Conservation (phyloP, 257 asterid genomes). For the Solanum chilense region DNA sequence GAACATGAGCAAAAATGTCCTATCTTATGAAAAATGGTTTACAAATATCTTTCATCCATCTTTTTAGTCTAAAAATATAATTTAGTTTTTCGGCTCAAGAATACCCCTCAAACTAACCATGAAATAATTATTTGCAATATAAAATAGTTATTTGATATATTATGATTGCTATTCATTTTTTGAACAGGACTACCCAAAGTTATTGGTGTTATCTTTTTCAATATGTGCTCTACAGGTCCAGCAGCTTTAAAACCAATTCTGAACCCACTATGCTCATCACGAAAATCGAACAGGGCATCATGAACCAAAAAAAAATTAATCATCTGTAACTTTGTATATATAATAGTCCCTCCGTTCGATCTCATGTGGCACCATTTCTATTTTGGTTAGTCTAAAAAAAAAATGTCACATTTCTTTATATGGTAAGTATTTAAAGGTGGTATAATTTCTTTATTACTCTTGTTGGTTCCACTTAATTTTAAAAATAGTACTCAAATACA, state of each 20-base stretch:
- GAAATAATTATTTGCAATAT: no score
- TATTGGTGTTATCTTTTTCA: neutral
- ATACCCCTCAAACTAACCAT: no score
- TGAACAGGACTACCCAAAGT: neutral
- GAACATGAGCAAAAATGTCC: neutral
- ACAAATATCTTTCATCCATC: neutral
- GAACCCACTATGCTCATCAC: neutral
- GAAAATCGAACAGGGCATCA: neutral
- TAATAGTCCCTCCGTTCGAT: no score
- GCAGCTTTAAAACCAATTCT: neutral
- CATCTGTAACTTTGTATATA: no score
- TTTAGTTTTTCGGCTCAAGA: neutral
- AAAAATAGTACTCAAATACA: no score
- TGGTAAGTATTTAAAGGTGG: no score
- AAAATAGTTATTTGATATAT: neutral
- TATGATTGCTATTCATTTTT: neutral
- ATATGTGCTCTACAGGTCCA: neutral
- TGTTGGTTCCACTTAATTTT: no score
- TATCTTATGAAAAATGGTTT: neutral
- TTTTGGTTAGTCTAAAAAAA: no score
- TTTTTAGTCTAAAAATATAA: neutral
- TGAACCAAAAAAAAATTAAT: no score
- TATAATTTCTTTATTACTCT: no score
- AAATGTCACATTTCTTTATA: no score
- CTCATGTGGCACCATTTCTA: no score